These are phyloP conservation scores for Penicillium crustosum DNA, from an alignment of 2,329 filamentous ascomycete genomes.

Conservation along the genomic window DNA sequence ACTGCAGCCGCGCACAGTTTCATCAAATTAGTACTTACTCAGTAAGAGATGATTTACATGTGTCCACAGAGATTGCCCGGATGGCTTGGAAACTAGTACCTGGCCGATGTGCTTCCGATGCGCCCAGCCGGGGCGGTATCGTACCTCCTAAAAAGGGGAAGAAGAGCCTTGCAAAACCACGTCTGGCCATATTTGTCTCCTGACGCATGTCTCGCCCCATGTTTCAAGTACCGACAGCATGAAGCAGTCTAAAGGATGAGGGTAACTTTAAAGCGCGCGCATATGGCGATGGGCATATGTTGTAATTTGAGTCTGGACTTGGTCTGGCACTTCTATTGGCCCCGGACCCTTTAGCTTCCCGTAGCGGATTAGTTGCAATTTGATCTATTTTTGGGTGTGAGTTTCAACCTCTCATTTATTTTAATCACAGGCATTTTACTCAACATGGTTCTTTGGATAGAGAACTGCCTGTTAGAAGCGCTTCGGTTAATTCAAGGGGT, in stretches of 20 bases:
- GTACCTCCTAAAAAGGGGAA: constrained; percentile 1
- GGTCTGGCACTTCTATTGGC: constrained; percentile 2
- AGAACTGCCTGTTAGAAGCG: neutral
- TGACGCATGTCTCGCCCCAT: constrained; percentile 1
- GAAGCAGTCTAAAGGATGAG: neutral
- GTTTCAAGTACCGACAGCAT: constrained; percentile 16
- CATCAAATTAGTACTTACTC: neutral
- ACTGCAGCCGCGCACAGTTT: constrained; percentile 11
- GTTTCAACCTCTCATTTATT: neutral
- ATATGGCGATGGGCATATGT: constrained; percentile 3
- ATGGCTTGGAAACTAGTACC: constrained; percentile 22
- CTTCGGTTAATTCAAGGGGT: neutral
- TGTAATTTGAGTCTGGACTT: constrained; percentile 5
- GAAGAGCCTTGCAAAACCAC: neutral
- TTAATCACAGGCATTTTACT: neutral
- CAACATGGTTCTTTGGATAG: neutral
- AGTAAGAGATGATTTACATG: constrained; percentile 3
- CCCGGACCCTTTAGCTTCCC: constrained; percentile 4
- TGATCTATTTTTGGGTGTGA: constrained; percentile 7
- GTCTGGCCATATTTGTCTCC: neutral
- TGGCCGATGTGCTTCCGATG: constrained; percentile 14
- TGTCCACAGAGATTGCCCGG: constrained; percentile 11
- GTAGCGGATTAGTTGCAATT: constrained; percentile 2
- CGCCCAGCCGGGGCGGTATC: constrained; percentile 10
- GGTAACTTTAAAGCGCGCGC: constrained; percentile 9